Conservation (phyloP, 2,329 filamentous ascomycete species). For the Cryphonectria nitschkei region DNA sequence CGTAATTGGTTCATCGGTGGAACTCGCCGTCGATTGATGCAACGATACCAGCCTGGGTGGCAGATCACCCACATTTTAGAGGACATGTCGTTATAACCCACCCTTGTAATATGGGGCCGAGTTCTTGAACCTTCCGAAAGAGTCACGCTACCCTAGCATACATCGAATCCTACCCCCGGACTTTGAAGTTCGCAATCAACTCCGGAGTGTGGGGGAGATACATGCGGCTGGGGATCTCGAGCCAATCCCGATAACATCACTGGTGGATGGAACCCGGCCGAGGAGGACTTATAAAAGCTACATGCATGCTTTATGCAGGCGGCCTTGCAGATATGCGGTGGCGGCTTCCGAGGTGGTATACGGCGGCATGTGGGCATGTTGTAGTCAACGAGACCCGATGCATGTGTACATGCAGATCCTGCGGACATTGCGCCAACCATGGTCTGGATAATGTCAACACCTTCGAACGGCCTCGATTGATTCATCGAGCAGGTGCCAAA, state of each 20-base stretch:
- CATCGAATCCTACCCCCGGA: neutral
- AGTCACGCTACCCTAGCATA: neutral
- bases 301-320: neutral
- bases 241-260: neutral
- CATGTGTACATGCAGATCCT: neutral
- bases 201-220: neutral
- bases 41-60: neutral
- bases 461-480: neutral
- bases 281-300: neutral
- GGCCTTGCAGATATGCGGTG: neutral
- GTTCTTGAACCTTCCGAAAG: neutral
- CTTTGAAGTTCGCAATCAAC: neutral
- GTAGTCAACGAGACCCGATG: neutral
- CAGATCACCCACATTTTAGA: neutral
- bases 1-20: neutral
- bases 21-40: neutral
- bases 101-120: neutral
- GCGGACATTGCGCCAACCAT: neutral
- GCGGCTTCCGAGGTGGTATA: neutral
- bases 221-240: neutral
- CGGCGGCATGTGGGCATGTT: neutral
- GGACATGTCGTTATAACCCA: neutral
- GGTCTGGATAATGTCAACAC: neutral
- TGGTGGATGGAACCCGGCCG: slow-evolving; percentile 3
- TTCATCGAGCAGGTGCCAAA: neutral